Evolutionary conservation across 2,329 filamentous ascomycete genomes (phyloP).

Genomic region (Claviceps pusilla): DNA sequence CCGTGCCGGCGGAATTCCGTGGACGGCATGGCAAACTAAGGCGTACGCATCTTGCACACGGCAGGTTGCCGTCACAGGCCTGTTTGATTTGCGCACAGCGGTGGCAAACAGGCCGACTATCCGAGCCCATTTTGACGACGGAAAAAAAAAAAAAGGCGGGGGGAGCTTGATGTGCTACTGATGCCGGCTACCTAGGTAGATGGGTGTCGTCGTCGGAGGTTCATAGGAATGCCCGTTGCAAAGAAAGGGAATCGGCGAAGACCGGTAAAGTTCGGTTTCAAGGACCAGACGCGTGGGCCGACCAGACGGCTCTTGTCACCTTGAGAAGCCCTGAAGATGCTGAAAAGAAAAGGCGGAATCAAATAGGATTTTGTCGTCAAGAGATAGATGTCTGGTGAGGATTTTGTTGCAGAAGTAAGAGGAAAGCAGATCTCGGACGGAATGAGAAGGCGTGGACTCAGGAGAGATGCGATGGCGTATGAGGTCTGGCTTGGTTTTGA

Average conservation of each 20-base stretch:
- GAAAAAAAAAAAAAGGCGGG: background rate
- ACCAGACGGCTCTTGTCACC: background rate
- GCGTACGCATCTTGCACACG: slow-evolving; percentile 19
- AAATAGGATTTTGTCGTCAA: too few species aligned
- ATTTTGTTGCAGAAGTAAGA: background rate
- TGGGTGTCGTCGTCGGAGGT: background rate
- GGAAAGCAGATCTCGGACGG: background rate
- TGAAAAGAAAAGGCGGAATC: background rate
- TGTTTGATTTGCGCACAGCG: slow-evolving; percentile 23
- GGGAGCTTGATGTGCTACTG: background rate
- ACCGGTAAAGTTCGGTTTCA: background rate
- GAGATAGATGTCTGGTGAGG: background rate
- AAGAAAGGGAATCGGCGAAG: background rate
- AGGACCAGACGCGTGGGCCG: background rate
- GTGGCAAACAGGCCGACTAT: slow-evolving; percentile 17
- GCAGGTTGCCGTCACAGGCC: slow-evolving; percentile 19
- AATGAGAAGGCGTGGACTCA: background rate
- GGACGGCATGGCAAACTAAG: slow-evolving; percentile 19
- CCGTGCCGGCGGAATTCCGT: slow-evolving; percentile 9
- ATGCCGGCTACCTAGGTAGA: background rate
- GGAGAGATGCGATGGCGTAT: background rate
- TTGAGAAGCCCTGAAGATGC: background rate
- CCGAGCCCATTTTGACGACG: slow-evolving; percentile 12
- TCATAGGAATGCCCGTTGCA: background rate
- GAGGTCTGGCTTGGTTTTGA: background rate